phyloP scores from a whole-genome alignment of 2,329 filamentous ascomycete genomes.

The Exophiala alcalophila region DNA sequence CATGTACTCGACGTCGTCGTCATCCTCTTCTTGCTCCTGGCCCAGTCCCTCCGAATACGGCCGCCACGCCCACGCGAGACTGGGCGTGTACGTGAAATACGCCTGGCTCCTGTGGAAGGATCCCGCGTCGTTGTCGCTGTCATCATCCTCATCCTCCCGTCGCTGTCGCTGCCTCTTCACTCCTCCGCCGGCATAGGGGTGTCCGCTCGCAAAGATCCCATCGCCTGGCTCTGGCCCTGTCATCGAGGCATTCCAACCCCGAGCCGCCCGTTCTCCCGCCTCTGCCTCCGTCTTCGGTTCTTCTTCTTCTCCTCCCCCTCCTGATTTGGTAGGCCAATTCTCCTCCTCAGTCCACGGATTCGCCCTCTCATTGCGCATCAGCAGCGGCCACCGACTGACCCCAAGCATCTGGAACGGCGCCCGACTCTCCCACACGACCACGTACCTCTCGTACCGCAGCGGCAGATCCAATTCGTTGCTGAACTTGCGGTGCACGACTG shows the following conservation, averaged over 20 bases:
- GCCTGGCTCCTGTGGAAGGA: slow-evolving; percentile 32
- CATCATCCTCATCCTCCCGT: slow-evolving; percentile 2
- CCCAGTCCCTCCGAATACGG: slow-evolving; percentile 7
- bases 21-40: slow-evolving; percentile 15
- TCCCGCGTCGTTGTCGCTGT: slow-evolving; percentile 1
- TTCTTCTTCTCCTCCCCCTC: slow-evolving; percentile 7
- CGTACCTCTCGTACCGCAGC: slow-evolving; percentile 40
- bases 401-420: slow-evolving; percentile 39
- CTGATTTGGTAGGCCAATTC: slow-evolving; percentile 36
- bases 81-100: slow-evolving; percentile 42
- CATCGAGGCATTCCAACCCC: slow-evolving; percentile 2
- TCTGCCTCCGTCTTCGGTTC: background rate
- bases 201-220: too few relatives aligned
- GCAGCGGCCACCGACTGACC: slow-evolving; percentile 36
- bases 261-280: background rate
- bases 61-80: slow-evolving; percentile 39
- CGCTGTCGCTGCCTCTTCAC: background rate
- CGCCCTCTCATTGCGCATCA: slow-evolving; percentile 39
- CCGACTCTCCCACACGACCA: slow-evolving; percentile 38
- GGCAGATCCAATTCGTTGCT: slow-evolving; percentile 37
- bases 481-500: slow-evolving; percentile 40
- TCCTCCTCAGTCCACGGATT: slow-evolving; percentile 36
- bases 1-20: slow-evolving; percentile 32
- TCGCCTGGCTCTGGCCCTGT: too few relatives aligned
- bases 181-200: slow-evolving; percentile 3